Base-by-base conservation (phyloP, 2,329 filamentous ascomycete species). In the Talaromyces funiculosus region DNA sequence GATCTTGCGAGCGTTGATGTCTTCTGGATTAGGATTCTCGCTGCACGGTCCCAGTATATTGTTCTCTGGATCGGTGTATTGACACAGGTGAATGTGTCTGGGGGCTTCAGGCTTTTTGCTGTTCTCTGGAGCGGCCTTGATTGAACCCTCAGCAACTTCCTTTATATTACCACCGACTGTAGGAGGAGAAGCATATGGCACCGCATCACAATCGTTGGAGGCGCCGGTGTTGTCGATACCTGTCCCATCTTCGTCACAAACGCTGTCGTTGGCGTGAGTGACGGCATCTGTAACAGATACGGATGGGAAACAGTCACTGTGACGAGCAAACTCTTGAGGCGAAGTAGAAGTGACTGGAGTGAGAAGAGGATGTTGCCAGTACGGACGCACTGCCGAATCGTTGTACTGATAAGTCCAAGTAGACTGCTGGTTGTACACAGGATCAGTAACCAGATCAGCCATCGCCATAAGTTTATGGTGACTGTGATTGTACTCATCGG, bases 1-100 rank as follows among this genome's bases (percentile, higher is more conserved):
- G 4, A 88, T 86, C 74, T 93, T 93, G 53, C 90, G 84, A 24
- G 51, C 51, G 24, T 54, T 38, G 47, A 33, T 51, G 26, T 51
- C 26, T 20, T 12, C n/a, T n/a, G 29, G 47, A 22, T 51, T 33
- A 33, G 47, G 29, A 8, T 51, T 51, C 9, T 33, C 47, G 10
- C 7, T 33, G 29, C 47, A 51, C 10, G 47, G 26, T 9, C 29
- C 47, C 29, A 9, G 22, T 26, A 51, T 14, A 20, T 12, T 12
- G 47, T 33, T 51, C 5, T 51, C 47, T 12, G 18, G 26, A 18
- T 51, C 29, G n/a, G 47, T 51, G 47, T 20, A 56, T 56, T 56
- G 53, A 33, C 53, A 56, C 3, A 22, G 8, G 5, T 33, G 47
- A 14, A 51, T 20, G n/a, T 8, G 4, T 16, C 22, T 51, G 47